Percentiles rank a stretch among this genome's conserved stretches.
These are phyloP conservation scores for Colletotrichum sp. DNA, from an alignment of 2,329 filamentous ascomycete genomes.

Conservation along the genomic window DNA sequence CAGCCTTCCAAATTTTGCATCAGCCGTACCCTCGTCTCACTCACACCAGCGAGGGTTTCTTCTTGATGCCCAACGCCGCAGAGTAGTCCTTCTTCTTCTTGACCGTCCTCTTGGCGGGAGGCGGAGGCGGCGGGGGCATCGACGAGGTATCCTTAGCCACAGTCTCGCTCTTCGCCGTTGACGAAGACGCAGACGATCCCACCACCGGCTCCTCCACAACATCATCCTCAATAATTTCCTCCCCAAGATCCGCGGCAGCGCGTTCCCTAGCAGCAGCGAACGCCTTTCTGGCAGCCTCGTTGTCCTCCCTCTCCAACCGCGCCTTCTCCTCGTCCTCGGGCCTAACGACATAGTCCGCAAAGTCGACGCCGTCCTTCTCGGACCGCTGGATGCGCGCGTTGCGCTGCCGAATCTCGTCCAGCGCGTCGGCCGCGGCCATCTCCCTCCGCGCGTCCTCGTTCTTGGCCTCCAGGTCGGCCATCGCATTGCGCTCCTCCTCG, in stretches of 20 bases:
- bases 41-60: conserved; percentile 69
- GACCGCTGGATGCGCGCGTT: conserved; percentile 88
- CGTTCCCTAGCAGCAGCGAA: conserved; percentile 71
- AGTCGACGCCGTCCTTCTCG: conserved; percentile 70
- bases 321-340: conserved; percentile 64
- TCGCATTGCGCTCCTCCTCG: conserved; percentile 80
- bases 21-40: neutral
- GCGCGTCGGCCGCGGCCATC: conserved; percentile 94
- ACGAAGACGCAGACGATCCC: conserved; percentile 13
- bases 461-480: conserved; percentile 95
- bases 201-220: neutral
- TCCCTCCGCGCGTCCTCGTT: conserved; percentile 91
- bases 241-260: conserved; percentile 53
- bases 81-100: conserved; percentile 89
- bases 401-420: conserved; percentile 91
- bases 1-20: neutral
- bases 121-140: conserved; percentile 48
- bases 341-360: conserved; percentile 57
- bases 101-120: conserved; percentile 75
- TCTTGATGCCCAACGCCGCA: conserved; percentile 84
- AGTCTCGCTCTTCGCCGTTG: conserved; percentile 24
- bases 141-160: conserved; percentile 36
- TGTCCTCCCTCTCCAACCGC: conserved; percentile 79
- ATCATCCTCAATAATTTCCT: conserved; percentile 45
- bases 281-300: conserved; percentile 78